Evolutionary conservation across 805 yeast genomes (phyloP).

Genomic region (Lipomyces orientalis): DNA sequence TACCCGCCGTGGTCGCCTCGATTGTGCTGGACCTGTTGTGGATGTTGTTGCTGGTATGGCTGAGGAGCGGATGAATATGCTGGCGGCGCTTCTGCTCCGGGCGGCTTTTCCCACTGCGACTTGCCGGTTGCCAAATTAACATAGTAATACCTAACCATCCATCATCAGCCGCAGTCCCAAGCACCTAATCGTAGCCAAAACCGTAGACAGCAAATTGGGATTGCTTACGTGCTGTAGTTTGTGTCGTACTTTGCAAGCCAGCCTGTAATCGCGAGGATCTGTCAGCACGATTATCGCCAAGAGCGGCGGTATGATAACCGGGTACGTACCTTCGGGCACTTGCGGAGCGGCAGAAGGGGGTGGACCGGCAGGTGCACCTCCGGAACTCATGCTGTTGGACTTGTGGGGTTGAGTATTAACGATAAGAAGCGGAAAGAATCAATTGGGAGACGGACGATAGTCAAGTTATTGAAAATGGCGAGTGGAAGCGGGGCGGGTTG

Average conservation of each 20-base stretch:
- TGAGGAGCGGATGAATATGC: conserved; percentile 22
- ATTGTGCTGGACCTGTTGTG: conserved; percentile 22
- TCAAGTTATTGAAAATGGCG: not conserved
- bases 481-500: not conserved
- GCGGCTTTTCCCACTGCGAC: conserved; percentile 92
- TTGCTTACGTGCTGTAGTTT: conserved; percentile 59
- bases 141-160: conserved; percentile 65
- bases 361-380: conserved; percentile 32
- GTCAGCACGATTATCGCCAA: conserved; percentile 2
- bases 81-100: conserved; percentile 40
- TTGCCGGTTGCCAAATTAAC: conserved; percentile 73
- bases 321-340: conserved; percentile 32
- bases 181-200: not conserved
- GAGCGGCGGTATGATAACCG: not conserved
- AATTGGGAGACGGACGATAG: too few species aligned
- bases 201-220: conserved; percentile 51
- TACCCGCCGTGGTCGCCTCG: conserved; percentile 27
- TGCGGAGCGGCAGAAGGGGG: conserved; percentile 26
- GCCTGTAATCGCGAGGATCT: conserved; percentile 15
- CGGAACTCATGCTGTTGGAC: conserved; percentile 12
- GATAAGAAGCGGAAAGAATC: not conserved
- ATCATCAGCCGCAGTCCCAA: not conserved
- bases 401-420: not conserved
- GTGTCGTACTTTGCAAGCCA: conserved; percentile 42
- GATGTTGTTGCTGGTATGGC: conserved; percentile 17